Percentiles rank a stretch among this genome's conserved stretches.
phyloP scores from a whole-genome alignment of 495 filamentous ascomycete genomes.

The Jackrogersella minutella region DNA sequence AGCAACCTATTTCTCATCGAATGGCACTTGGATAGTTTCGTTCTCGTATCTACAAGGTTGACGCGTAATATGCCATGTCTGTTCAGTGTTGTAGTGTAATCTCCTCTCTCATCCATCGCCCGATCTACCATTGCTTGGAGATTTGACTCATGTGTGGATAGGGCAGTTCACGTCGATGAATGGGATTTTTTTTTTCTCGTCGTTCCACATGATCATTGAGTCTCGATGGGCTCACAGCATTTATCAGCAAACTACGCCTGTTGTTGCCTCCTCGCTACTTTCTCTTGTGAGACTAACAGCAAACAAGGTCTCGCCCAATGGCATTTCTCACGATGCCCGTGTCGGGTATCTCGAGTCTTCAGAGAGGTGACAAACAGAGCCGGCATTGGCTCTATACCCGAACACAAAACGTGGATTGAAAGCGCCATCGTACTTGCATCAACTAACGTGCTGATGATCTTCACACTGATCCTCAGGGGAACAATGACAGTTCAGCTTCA shows the following conservation, averaged over 20 bases:
- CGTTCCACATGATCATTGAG: conserved; percentile 28
- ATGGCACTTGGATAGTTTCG: conserved; percentile 7
- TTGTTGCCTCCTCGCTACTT: conserved; percentile 7
- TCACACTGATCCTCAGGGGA: conserved; percentile 40
- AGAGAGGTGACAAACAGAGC: conserved; percentile 8
- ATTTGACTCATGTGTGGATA: not conserved
- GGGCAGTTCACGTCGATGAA: conserved; percentile 24
- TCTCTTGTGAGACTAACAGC: conserved; percentile 22
- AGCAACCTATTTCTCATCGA: conserved; percentile 19
- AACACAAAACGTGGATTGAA: conserved; percentile 23
- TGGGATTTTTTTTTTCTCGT: conserved; percentile 24
- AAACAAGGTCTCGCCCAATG: conserved; percentile 32
- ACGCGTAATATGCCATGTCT: conserved; percentile 28
- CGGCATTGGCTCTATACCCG: conserved; percentile 7
- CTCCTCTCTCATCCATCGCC: not conserved
- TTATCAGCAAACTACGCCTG: conserved; percentile 30
- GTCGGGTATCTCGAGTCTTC: conserved; percentile 26
- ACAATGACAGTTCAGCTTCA: conserved; percentile 35
- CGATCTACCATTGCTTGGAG: conserved; percentile 2
- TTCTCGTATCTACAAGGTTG: conserved; percentile 15
- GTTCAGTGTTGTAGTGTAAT: conserved; percentile 4
- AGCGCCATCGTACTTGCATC: conserved; percentile 30
- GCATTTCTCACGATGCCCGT: conserved; percentile 30
- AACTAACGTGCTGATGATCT: conserved; percentile 27
- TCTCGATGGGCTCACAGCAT: conserved; percentile 32